Percentiles rank a stretch among this genome's conserved stretches.
Evolutionary conservation across 345 rosid species (phyloP).

Genomic region (Brassica carinata): DNA sequence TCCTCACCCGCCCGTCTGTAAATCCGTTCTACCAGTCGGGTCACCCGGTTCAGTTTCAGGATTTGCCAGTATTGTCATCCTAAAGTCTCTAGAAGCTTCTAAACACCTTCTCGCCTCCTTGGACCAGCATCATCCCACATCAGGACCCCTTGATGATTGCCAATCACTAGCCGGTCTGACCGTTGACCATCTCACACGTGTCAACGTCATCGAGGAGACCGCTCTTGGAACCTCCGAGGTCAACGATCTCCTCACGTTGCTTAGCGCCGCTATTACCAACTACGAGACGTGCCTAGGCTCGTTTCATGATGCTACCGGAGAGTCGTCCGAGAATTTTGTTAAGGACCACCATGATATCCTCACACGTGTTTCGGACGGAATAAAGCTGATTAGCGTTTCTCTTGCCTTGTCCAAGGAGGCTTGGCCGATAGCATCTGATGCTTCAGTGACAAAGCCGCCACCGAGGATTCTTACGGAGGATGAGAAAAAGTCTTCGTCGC

Average conservation of each 20-base stretch:
- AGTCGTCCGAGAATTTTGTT: not conserved
- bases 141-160: constrained; percentile 40
- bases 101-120: constrained; percentile 13
- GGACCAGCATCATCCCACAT: not conserved
- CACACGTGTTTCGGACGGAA: constrained; percentile 15
- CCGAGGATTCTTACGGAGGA: constrained; percentile 22
- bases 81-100: constrained; percentile 26
- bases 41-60: not conserved
- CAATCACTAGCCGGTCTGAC: constrained; percentile 27
- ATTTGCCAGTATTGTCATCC: constrained; percentile 19
- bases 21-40: constrained; percentile 19
- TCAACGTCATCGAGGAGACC: not conserved
- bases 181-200: constrained; percentile 30
- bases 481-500: not conserved
- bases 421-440: constrained; percentile 2
- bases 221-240: constrained; percentile 9
- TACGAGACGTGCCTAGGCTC: constrained; percentile 37
- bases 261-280: constrained; percentile 42
- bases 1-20: constrained; percentile 26
- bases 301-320: constrained; percentile 2
- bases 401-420: constrained; percentile 35
- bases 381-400: constrained; percentile 36
- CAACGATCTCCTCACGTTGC: constrained; percentile 31
- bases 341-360: not conserved
- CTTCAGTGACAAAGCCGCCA: constrained; percentile 17